These are phyloP conservation scores for Isoetes taiwanensis DNA, from an alignment of 75 land plant species.

Conservation along the genomic window DNA sequence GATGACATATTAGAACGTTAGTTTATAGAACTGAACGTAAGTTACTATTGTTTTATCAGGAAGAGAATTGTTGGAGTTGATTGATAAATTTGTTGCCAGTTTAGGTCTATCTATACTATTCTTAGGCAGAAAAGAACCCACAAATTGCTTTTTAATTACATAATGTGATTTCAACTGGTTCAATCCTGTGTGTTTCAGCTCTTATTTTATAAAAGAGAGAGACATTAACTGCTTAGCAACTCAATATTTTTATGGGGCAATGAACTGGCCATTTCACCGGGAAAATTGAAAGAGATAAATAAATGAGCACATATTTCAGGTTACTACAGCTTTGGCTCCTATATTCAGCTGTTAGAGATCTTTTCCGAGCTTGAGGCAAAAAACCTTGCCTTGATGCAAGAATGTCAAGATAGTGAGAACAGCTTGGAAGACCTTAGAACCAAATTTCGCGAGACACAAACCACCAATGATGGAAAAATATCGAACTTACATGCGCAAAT, in stretches of 20 bases:
- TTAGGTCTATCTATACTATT: no score
- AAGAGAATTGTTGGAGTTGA: no score
- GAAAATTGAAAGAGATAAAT: constrained; percentile 10
- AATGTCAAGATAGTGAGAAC: constrained; percentile 20
- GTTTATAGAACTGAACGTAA: no score
- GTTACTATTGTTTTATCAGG: no score
- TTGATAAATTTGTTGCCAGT: no score
- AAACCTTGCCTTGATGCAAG: constrained; percentile 25
- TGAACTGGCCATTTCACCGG: no score
- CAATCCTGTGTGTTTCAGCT: not conserved
- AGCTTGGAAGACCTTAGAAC: constrained; percentile 13
- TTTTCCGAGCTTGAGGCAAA: constrained; percentile 22
- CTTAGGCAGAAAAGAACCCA: no score
- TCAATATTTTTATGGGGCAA: no score
- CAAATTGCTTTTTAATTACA: not conserved
- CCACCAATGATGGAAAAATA: constrained; percentile 16
- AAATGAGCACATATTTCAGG: constrained; percentile 15
- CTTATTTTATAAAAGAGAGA: not conserved
- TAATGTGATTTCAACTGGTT: constrained; percentile 5
- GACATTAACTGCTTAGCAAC: not conserved
- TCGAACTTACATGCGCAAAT: constrained; percentile 14
- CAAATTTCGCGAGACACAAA: constrained; percentile 13
- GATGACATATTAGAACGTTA: no score
- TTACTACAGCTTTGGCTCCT: constrained; percentile 13
- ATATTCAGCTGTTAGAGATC: constrained; percentile 19